Percentiles rank a stretch among this genome's conserved stretches.
Conservation (phyloP, 371 early-diverging fungal species). For the Syncephalastrum racemosum region DNA sequence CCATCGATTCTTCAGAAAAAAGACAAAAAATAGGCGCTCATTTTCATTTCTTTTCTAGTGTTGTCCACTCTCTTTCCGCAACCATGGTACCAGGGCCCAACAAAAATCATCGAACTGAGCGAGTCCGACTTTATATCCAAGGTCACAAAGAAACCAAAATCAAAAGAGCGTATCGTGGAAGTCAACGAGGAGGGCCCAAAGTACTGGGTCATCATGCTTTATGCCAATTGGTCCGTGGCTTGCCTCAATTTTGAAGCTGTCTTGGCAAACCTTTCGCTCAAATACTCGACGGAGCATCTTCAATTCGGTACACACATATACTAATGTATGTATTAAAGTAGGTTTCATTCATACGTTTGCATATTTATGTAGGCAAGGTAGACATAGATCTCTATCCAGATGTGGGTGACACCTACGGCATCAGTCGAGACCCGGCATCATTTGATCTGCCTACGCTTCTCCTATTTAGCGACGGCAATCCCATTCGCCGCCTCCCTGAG, state of each 20-base stretch:
- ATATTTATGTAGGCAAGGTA: constrained; percentile 31
- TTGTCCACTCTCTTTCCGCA: constrained; percentile 56
- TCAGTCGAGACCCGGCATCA: constrained; percentile 49
- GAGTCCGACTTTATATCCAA: constrained; percentile 16
- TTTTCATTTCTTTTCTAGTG: constrained; percentile 21
- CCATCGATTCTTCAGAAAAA: neutral
- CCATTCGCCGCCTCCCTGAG: constrained; percentile 41
- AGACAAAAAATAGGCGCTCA: neutral
- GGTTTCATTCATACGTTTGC: neutral
- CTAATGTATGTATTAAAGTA: neutral
- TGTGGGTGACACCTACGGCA: constrained; percentile 43
- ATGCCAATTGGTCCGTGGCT: constrained; percentile 52
- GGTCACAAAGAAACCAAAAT: constrained; percentile 18
- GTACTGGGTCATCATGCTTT: constrained; percentile 52
- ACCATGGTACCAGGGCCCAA: constrained; percentile 61
- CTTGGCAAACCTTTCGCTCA: constrained; percentile 41
- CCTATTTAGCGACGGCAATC: constrained; percentile 44
- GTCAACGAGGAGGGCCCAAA: constrained; percentile 16
- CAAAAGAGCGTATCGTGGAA: constrained; percentile 7
- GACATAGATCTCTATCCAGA: constrained; percentile 46
- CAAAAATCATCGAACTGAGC: constrained; percentile 42
- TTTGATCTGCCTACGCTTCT: constrained; percentile 51
- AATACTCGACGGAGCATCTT: constrained; percentile 35
- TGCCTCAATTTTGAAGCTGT: constrained; percentile 55
- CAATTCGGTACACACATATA: constrained; percentile 33